Evolutionary conservation across 805 yeast species (phyloP).

Genomic region (Kazachstania viticola): DNA sequence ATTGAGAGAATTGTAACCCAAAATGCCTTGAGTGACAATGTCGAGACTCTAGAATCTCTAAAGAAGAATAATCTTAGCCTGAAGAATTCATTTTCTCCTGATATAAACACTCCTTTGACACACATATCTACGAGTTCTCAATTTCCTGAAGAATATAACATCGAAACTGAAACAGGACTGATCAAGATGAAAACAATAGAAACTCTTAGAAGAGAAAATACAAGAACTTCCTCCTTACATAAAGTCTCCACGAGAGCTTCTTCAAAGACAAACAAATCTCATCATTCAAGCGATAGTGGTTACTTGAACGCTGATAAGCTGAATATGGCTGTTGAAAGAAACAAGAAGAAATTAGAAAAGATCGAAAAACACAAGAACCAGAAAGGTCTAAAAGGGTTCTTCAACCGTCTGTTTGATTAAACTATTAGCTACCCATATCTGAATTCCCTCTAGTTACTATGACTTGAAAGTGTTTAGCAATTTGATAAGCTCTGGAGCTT

Average conservation of each 20-base stretch:
- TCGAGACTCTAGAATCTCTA: slow-evolving; percentile 18
- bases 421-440: no score
- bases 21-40: slow-evolving; percentile 14
- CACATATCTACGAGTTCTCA: slow-evolving; percentile 15
- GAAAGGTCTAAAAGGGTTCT: slow-evolving; percentile 16
- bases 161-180: slow-evolving; percentile 57
- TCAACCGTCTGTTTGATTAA: slow-evolving; percentile 15
- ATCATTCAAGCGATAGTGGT: neutral
- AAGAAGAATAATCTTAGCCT: slow-evolving; percentile 8
- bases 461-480: no score
- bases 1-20: slow-evolving; percentile 15
- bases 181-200: slow-evolving; percentile 48
- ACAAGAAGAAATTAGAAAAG: slow-evolving; percentile 21
- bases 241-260: neutral
- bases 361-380: slow-evolving; percentile 12
- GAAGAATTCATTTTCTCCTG: slow-evolving; percentile 9
- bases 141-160: slow-evolving; percentile 57
- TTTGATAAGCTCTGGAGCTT: no score
- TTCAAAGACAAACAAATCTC: neutral
- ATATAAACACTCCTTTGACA: slow-evolving; percentile 14
- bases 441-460: no score
- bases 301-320: slow-evolving; percentile 16
- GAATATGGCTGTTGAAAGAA: slow-evolving; percentile 23
- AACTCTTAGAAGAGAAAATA: slow-evolving; percentile 36
- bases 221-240: slow-evolving; percentile 8